Conservation (phyloP, 1,284 basidiomycete genomes). For the Chalciporus sp. region DNA sequence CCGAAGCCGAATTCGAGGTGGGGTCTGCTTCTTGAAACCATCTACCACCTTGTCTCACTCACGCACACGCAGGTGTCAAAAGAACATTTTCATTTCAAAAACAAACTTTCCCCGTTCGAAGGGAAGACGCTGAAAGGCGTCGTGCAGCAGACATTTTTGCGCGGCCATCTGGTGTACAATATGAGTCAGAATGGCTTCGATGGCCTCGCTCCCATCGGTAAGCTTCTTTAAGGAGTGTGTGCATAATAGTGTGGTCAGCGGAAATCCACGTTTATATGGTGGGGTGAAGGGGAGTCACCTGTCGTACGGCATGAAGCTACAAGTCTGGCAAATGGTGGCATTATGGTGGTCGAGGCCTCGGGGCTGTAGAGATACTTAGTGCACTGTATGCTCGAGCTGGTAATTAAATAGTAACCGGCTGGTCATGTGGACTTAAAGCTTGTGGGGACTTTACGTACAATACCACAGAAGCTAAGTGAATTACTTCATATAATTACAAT, state of each 20-base stretch:
- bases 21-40: slow-evolving; percentile 20
- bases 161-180: slow-evolving; percentile 73
- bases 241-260: not conserved
- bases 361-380: too few species aligned
- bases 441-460: too few species aligned
- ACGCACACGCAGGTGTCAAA: slow-evolving; percentile 61
- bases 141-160: slow-evolving; percentile 76
- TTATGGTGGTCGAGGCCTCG: too few species aligned
- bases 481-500: too few species aligned
- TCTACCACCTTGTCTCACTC: slow-evolving; percentile 6
- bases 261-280: too few species aligned
- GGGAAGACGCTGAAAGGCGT: slow-evolving; percentile 70
- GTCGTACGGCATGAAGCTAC: too few species aligned
- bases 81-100: slow-evolving; percentile 82
- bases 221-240: slow-evolving; percentile 28
- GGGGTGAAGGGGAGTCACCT: too few species aligned
- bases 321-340: too few species aligned
- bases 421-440: too few species aligned
- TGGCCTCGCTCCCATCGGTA: slow-evolving; percentile 35
- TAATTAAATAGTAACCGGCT: too few species aligned
- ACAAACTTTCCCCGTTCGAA: slow-evolving; percentile 89
- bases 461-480: too few species aligned
- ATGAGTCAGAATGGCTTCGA: slow-evolving; percentile 35
- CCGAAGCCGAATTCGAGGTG: slow-evolving; percentile 66
- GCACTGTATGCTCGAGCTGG: too few species aligned